Evolutionary conservation across 2,329 filamentous ascomycete species (phyloP), one percentile per base, ranked within the genome.

Genomic region (Sclerotinia glacialis): DNA sequence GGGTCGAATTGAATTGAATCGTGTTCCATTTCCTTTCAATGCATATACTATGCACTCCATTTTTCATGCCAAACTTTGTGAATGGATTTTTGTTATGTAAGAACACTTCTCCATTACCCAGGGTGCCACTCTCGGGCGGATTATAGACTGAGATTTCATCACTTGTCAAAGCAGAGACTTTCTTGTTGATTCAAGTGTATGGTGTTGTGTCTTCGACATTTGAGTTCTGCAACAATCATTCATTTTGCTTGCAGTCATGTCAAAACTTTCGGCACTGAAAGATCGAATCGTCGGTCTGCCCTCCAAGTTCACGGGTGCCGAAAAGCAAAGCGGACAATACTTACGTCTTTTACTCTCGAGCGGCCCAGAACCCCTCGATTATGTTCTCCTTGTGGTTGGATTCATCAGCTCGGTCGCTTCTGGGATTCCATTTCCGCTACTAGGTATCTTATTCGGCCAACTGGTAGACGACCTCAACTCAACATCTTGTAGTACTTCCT

Each of bases 361-460:
- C 26, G 49, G 26, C 14, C 60, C 60, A 34, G 47, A 53, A 42
- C 11, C 31, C 28, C 34, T 54, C 18, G 60, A 63, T 23, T 53
- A 63, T 34, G 60, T 44, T 44, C 47, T 53, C 8, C 60, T 63
- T 42, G 18, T 54, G 14, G 34, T 63, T 28, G 60, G 60, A 40
- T 40, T 53, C 8, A 63, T 63, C 34, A 14, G 47, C 28, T 53
- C 60, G n/a, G 82, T 84, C 46, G 83, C 80, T 28, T 82, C 85
- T 21, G 86, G 86, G 62, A 79, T 87, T 3, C 86, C 86, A 0
- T 88, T 88, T 68, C 86, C 86, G 12, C 77, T 89, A n/a, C 82
- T 89, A 72, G 86, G 84, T 66, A 86, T 89, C 69, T 78, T 89
- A 59, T 89, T 89, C 70, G 86, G 87, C 69, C 80, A 89, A 75